Evolutionary conservation across 352 stramenopile genomes (phyloP).

Genomic region (Thalassiosira ordinaria): DNA sequence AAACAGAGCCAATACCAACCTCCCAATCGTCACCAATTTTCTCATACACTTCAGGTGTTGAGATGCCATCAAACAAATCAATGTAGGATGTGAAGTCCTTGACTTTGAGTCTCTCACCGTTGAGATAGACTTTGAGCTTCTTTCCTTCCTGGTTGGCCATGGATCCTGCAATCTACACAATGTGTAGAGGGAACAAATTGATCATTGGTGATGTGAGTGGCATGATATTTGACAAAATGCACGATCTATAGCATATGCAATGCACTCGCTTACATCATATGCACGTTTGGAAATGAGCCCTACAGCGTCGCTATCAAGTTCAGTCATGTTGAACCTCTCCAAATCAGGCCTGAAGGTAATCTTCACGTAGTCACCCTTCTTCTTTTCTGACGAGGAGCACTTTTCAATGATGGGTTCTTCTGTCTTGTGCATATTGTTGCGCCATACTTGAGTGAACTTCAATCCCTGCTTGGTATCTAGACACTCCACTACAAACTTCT

Average conservation of each 20-base stretch:
- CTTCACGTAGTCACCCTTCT: conserved; percentile 93
- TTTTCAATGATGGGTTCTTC: conserved; percentile 88
- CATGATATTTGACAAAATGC: neutral
- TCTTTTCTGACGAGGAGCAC: conserved; percentile 82
- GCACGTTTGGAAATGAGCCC: conserved; percentile 95
- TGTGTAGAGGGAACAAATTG: neutral
- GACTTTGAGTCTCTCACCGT: conserved; percentile 89
- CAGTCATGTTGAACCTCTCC: conserved; percentile 93
- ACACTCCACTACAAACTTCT: conserved; percentile 98
- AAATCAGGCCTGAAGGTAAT: conserved; percentile 98
- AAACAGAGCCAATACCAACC: conserved; percentile 90
- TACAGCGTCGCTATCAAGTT: conserved; percentile 93
- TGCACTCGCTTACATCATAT: conserved; percentile 87
- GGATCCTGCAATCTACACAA: conserved; percentile 90
- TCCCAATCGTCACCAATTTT: conserved; percentile 95
- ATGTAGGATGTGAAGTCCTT: conserved; percentile 98
- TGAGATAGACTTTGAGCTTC: conserved; percentile 88
- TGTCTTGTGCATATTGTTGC: conserved; percentile 95
- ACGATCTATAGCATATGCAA: no score
- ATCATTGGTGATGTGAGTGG: neutral
- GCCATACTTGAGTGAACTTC: conserved; percentile 95
- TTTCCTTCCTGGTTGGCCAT: conserved; percentile 92
- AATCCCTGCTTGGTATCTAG: conserved; percentile 92
- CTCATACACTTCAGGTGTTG: conserved; percentile 91
- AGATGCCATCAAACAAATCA: conserved; percentile 88